phyloP scores from a whole-genome alignment of 2,329 filamentous ascomycete genomes.

The Aspergillus pseudonomiae region DNA sequence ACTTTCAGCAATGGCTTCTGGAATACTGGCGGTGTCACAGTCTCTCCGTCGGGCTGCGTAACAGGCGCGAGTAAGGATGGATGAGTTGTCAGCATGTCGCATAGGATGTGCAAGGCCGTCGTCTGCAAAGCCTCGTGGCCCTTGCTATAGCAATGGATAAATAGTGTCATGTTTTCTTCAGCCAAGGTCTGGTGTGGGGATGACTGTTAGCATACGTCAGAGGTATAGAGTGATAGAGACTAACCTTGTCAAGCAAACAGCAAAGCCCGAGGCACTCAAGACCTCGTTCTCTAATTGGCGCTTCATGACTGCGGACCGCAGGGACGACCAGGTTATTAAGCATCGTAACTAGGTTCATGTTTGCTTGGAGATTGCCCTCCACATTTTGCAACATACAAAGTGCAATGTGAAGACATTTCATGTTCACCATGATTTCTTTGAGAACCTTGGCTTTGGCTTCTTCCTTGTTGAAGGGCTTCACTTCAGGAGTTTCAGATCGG shows the following conservation, averaged over 20 bases:
- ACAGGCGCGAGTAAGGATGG: slow-evolving; percentile 71
- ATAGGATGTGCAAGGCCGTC: slow-evolving; percentile 86
- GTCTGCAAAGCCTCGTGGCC: slow-evolving; percentile 88
- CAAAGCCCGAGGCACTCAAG: slow-evolving; percentile 88
- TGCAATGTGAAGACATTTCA: slow-evolving; percentile 96
- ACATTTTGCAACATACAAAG: slow-evolving; percentile 98
- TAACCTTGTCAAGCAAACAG: slow-evolving; percentile 80
- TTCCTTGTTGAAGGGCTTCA: slow-evolving; percentile 56
- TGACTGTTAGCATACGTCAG: background rate
- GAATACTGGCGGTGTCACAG: slow-evolving; percentile 51
- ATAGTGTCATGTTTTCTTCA: slow-evolving; percentile 86
- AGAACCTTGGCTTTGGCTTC: slow-evolving; percentile 70
- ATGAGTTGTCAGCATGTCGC: slow-evolving; percentile 89
- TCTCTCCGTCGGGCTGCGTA: slow-evolving; percentile 48
- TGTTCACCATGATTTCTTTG: slow-evolving; percentile 92
- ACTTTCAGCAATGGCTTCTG: slow-evolving; percentile 75
- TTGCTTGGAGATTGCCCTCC: slow-evolving; percentile 81
- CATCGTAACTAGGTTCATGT: slow-evolving; percentile 93
- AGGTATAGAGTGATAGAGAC: slow-evolving; percentile 19
- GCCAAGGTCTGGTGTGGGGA: slow-evolving; percentile 66
- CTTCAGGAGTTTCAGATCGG: slow-evolving; percentile 53
- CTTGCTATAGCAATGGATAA: slow-evolving; percentile 94
- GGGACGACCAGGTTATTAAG: slow-evolving; percentile 96
- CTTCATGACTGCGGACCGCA: slow-evolving; percentile 89
- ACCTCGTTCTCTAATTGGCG: slow-evolving; percentile 87